Conservation (phyloP, 1,139 yeast species). For the Eremothecium gossypii region DNA sequence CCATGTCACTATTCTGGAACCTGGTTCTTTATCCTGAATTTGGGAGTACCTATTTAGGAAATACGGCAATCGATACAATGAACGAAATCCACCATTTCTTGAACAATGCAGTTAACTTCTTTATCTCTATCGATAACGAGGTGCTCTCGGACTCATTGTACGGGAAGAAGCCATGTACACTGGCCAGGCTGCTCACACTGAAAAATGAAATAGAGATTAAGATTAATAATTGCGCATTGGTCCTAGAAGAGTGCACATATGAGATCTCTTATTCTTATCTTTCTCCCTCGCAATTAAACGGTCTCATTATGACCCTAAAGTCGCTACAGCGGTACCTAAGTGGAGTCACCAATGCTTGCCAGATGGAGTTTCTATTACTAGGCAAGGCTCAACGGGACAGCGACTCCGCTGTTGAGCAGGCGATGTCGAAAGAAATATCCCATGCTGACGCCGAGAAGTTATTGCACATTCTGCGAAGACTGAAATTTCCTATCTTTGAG, state of each 20-base stretch:
- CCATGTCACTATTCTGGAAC: slow-evolving; percentile 35
- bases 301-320: slow-evolving; percentile 30
- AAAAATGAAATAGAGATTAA: slow-evolving; percentile 30
- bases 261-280: slow-evolving; percentile 40
- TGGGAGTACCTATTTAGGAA: slow-evolving; percentile 42
- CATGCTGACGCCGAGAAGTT: slow-evolving; percentile 32
- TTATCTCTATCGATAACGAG: slow-evolving; percentile 26
- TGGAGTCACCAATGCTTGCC: slow-evolving; percentile 42
- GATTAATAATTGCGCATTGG: slow-evolving; percentile 32
- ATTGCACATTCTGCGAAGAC: slow-evolving; percentile 27
- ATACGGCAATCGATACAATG: slow-evolving; percentile 33
- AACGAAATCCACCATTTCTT: slow-evolving; percentile 35
- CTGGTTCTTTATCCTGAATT: slow-evolving; percentile 40
- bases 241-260: slow-evolving; percentile 38
- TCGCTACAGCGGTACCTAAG: slow-evolving; percentile 31
- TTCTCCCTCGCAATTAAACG: slow-evolving; percentile 36
- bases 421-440: slow-evolving; percentile 28
- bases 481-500: slow-evolving; percentile 29
- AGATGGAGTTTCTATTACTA: slow-evolving; percentile 35
- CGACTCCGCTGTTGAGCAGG: slow-evolving; percentile 13
- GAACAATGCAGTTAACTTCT: slow-evolving; percentile 33
- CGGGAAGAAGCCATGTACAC: slow-evolving; percentile 18
- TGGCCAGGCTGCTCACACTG: slow-evolving; percentile 26
- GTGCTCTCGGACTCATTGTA: slow-evolving; percentile 13
- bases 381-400: slow-evolving; percentile 13